phyloP scores from a whole-genome alignment of 2,329 filamentous ascomycete genomes.

The Cylindrodendrum hubeiense region DNA sequence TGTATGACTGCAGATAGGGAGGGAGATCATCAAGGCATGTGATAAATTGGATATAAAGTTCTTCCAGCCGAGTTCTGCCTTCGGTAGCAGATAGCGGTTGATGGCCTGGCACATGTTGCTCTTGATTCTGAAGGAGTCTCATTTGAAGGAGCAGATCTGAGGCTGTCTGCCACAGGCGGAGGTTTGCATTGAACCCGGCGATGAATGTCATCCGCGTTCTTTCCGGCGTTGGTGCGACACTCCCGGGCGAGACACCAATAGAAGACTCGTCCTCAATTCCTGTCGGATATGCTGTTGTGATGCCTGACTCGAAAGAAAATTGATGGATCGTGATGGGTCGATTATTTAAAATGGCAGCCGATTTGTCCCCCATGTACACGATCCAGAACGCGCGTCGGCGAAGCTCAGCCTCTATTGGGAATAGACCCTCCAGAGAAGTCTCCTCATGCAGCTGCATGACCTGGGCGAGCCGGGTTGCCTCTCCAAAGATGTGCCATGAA shows the following conservation, averaged over 20 bases:
- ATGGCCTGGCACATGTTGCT: slow-evolving; percentile 21
- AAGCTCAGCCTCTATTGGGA: slow-evolving; percentile 53
- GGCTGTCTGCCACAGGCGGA: slow-evolving; percentile 55
- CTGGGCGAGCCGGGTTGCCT: slow-evolving; percentile 56
- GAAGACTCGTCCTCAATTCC: slow-evolving; percentile 45
- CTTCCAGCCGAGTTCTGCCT: slow-evolving; percentile 49
- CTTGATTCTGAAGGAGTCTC: slow-evolving; percentile 46
- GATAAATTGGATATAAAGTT: slow-evolving; percentile 54
- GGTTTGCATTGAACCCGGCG: slow-evolving; percentile 56
- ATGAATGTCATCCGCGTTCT: slow-evolving; percentile 46
- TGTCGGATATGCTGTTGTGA: slow-evolving; percentile 51
- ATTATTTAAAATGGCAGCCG: slow-evolving; percentile 54
- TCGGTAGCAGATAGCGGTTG: slow-evolving; percentile 33
- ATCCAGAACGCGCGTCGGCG: slow-evolving; percentile 54
- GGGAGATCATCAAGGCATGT: slow-evolving; percentile 56
- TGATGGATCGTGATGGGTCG: slow-evolving; percentile 59
- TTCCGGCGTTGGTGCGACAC: slow-evolving; percentile 26
- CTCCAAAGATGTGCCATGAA: slow-evolving; percentile 60
- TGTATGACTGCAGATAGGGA: slow-evolving; percentile 49
- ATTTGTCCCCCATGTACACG: slow-evolving; percentile 56
- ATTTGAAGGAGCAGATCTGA: slow-evolving; percentile 55
- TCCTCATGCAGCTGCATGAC: slow-evolving; percentile 59
- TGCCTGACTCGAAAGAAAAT: slow-evolving; percentile 55
- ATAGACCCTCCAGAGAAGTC: slow-evolving; percentile 49
- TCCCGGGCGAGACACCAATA: slow-evolving; percentile 28